Conservation (phyloP, 306 rosid genomes). For the Sechiopsis laciniata region DNA sequence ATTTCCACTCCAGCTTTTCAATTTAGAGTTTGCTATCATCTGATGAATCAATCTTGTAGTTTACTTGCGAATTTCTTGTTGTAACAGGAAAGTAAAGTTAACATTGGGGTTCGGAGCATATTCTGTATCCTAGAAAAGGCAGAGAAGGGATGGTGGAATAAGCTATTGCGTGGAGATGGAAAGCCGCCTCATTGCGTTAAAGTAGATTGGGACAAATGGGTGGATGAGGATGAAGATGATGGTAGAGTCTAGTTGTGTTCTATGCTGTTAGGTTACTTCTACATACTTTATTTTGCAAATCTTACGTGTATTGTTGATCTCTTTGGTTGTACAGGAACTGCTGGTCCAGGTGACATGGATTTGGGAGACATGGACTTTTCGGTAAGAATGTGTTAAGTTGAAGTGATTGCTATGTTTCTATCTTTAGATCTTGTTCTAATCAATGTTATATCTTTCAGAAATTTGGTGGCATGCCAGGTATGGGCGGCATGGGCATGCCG, state of each 20-base stretch:
- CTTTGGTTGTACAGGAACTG: slow-evolving; percentile 1
- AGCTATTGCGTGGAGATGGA: slow-evolving; percentile 61
- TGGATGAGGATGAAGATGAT: slow-evolving; percentile 78
- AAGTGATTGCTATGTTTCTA: background rate
- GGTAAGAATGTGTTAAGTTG: slow-evolving; percentile 39
- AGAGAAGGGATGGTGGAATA: slow-evolving; percentile 83
- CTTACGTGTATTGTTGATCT: background rate
- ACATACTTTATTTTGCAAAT: background rate
- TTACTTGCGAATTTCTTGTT: background rate
- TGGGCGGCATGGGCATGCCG: too few relatives aligned
- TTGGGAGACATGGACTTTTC: slow-evolving; percentile 97
- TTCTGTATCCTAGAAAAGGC: slow-evolving; percentile 76
- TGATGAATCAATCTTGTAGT: too few relatives aligned
- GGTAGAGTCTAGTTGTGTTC: slow-evolving; percentile 26
- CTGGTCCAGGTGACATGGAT: slow-evolving; percentile 52
- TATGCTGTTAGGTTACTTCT: background rate
- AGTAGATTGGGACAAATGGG: slow-evolving; percentile 99
- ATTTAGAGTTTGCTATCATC: background rate
- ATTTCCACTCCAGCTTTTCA: background rate
- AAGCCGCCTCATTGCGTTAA: slow-evolving; percentile 79
- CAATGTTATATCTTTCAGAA: too few relatives aligned
- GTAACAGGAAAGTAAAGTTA: slow-evolving; percentile 82
- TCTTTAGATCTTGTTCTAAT: background rate
- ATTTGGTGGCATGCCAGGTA: slow-evolving; percentile 24
- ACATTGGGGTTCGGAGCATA: slow-evolving; percentile 66